A percentile compares a stretch with the other conserved stretches of the same genome.
phyloP scores from a whole-genome alignment of 306 rosid species.

The Leucaena leucocephala region DNA sequence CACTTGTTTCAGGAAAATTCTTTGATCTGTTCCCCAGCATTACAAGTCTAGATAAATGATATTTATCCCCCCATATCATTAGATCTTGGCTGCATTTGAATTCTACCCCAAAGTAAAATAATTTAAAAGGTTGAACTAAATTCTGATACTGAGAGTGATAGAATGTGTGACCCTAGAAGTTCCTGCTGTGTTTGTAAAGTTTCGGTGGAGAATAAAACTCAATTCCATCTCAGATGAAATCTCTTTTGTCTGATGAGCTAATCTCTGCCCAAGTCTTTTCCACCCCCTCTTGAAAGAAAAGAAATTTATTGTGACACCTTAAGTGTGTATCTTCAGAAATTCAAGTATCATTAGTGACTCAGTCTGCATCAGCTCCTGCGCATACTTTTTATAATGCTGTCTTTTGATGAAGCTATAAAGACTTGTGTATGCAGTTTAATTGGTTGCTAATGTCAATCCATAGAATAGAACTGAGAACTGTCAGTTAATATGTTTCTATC shows the following conservation, averaged over 20 bases:
- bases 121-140: background rate
- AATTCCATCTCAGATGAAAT: background rate
- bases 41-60: slow-evolving; percentile 1
- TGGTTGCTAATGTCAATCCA: slow-evolving; percentile 11
- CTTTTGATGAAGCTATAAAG: background rate
- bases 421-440: background rate
- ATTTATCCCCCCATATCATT: background rate
- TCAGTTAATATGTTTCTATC: background rate
- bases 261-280: slow-evolving; percentile 9
- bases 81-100: background rate
- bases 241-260: slow-evolving; percentile 22
- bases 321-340: background rate
- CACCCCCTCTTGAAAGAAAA: background rate
- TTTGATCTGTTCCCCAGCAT: slow-evolving; percentile 6
- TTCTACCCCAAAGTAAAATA: too few relatives aligned
- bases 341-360: slow-evolving; percentile 7
- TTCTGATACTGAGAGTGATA: slow-evolving; percentile 11
- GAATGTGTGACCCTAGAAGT: slow-evolving; percentile 12
- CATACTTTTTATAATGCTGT: background rate
- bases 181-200: slow-evolving; percentile 9
- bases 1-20: background rate
- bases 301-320: background rate
- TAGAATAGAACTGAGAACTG: slow-evolving; percentile 20
- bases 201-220: slow-evolving; percentile 17
- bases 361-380: background rate